Base-by-base conservation (phyloP, 139 green algal species). In the Tetradesmus obliquus region DNA sequence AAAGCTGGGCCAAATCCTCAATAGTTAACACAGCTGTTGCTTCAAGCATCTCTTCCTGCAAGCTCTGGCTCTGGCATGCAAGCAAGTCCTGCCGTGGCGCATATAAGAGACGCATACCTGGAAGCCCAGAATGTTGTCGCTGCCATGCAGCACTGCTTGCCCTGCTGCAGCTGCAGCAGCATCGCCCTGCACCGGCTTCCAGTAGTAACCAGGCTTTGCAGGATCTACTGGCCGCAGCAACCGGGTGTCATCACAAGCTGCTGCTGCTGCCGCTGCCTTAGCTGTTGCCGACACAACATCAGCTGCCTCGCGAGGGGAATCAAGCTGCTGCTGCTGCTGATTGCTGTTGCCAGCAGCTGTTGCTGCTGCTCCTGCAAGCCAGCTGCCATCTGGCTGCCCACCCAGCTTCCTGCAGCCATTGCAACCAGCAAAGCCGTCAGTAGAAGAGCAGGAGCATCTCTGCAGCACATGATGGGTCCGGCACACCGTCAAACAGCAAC, bases 191-290 rank as follows among this genome's bases (percentile, higher is more conserved):
- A 87, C 55, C 13, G 88, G 88, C 79, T 91, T 91, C 88, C 88
- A 91, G 55, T 91, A 91, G 76, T 91, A 91, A 10, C 79, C 55
- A 6, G 57, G 76, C 55, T 87, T 91, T 12, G 55, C 32, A 55
- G 88, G 88, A 45, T 91, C 88, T 2, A 91, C 79, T 5, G 88
- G 88, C 54, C 88, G 76, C 76, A 91, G 4, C 55, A 91, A 55
- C 76, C 24, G 60, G 1, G 51, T 8, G 32, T 79, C 57, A 55
- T 87, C 88, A 86, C 53, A 8, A 71, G 5, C 81, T 80, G 87
- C 54, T 84, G 74, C 19, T 2, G 54, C 55, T 45, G 74, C 76
- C 8, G 76, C 3, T 57, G 53, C 69, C 24, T 12, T 62, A 74
- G 53, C 84, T 24, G 84, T n/a, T 53, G 10, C 22, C 45, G 84